Percentiles rank a stretch among this genome's conserved stretches.
These are phyloP conservation scores for Skeletonema potamos DNA, from an alignment of 108 stramenopile genomes.

Conservation along the genomic window DNA sequence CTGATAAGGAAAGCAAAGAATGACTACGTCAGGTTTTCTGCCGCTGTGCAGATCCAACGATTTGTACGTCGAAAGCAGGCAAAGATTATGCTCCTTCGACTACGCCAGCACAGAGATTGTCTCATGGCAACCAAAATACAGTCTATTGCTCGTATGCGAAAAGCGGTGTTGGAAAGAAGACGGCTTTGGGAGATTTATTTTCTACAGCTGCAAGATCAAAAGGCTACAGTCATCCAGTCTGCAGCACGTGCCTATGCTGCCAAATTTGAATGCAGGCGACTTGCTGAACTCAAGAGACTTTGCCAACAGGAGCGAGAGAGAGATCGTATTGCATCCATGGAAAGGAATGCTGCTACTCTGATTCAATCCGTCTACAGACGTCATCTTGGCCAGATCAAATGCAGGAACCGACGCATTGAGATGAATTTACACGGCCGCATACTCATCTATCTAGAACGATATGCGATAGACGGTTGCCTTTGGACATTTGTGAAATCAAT, in stretches of 20 bases:
- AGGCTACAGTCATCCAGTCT: constrained; percentile 14
- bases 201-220: neutral
- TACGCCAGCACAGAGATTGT: constrained; percentile 5
- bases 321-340: neutral
- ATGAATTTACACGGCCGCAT: constrained; percentile 34
- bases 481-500: constrained; percentile 39
- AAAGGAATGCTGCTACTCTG: constrained; percentile 10
- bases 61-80: constrained; percentile 12
- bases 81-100: neutral
- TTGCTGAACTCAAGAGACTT: constrained; percentile 1
- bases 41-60: constrained; percentile 24
- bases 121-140: constrained; percentile 30
- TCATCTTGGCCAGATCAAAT: constrained; percentile 6
- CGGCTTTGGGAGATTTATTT: constrained; percentile 7
- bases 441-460: constrained; percentile 30
- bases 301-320: constrained; percentile 11
- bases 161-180: neutral
- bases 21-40: constrained; percentile 2
- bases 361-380: constrained; percentile 35
- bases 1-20: neutral
- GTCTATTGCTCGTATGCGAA: constrained; percentile 12
- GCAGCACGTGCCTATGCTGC: neutral
- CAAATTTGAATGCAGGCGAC: neutral
- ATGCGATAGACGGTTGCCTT: constrained; percentile 31
- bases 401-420: constrained; percentile 18